phyloP scores from a whole-genome alignment of 1,284 basidiomycete genomes.

The Coniferiporia weirii region DNA sequence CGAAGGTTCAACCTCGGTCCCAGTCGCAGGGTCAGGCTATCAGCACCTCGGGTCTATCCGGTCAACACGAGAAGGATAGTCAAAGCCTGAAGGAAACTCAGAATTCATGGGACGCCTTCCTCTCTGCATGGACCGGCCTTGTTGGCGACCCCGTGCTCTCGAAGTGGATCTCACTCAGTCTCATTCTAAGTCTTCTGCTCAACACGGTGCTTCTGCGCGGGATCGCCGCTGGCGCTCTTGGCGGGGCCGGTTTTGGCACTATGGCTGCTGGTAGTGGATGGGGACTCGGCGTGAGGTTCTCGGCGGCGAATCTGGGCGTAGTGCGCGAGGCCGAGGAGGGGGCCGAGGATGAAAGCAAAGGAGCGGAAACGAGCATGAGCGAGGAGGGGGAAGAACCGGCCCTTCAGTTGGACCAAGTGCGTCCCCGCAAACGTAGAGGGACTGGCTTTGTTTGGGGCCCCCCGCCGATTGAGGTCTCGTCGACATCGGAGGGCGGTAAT shows the following conservation, averaged over 20 bases:
- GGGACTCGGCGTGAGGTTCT: slow-evolving; percentile 42
- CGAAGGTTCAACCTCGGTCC: slow-evolving; percentile 9
- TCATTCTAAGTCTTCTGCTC: slow-evolving; percentile 84
- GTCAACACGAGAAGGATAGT: slow-evolving; percentile 20
- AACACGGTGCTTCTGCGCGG: slow-evolving; percentile 94
- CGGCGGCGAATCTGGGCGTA: slow-evolving; percentile 24
- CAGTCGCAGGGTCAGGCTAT: background rate
- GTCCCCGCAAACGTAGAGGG: slow-evolving; percentile 6
- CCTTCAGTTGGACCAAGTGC: background rate
- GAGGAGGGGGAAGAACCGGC: background rate
- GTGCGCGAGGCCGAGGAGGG: slow-evolving; percentile 14
- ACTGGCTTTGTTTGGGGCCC: slow-evolving; percentile 9
- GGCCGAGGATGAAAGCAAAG: slow-evolving; percentile 1
- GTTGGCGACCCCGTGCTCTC: slow-evolving; percentile 93
- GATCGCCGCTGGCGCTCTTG: slow-evolving; percentile 46
- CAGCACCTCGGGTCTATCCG: slow-evolving; percentile 17
- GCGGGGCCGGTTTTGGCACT: slow-evolving; percentile 30
- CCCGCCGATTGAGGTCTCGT: too few species aligned
- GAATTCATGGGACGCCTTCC: slow-evolving; percentile 72
- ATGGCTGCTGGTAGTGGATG: slow-evolving; percentile 25
- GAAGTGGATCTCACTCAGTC: slow-evolving; percentile 92
- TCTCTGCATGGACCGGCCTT: slow-evolving; percentile 91
- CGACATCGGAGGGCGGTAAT: too few species aligned
- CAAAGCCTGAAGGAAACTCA: slow-evolving; percentile 22
- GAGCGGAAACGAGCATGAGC: slow-evolving; percentile 1